A percentile compares a stretch with the other conserved stretches of the same genome.
Evolutionary conservation across 768 basidiomycete species (phyloP).

Genomic region (Pleurotus salmoneostramineus): DNA sequence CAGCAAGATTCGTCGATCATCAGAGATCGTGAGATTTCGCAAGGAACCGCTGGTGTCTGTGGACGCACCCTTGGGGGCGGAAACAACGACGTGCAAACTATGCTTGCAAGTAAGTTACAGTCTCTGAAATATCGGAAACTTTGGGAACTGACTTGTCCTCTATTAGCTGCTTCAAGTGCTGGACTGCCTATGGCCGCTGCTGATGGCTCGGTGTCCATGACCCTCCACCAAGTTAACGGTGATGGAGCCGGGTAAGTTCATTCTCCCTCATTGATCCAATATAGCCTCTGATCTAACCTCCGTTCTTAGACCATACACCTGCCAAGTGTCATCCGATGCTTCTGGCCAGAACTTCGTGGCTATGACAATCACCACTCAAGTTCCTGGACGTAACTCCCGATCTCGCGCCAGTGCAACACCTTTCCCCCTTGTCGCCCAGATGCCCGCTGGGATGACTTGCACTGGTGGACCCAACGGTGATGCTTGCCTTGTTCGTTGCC

Average conservation of each 20-base stretch:
- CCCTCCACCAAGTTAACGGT: slow-evolving; percentile 1
- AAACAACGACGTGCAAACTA: neutral
- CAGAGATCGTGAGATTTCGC: neutral
- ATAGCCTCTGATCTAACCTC: neutral
- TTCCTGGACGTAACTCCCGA: slow-evolving; percentile 2
- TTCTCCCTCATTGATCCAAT: neutral
- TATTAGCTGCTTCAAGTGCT: neutral
- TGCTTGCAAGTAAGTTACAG: neutral
- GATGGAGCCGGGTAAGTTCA: neutral
- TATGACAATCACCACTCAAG: slow-evolving; percentile 1
- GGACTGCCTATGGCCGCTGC: neutral
- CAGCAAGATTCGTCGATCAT: neutral
- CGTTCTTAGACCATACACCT: neutral
- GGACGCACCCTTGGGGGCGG: neutral
- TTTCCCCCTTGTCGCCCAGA: slow-evolving; percentile 6
- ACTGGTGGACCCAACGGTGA: slow-evolving; percentile 5
- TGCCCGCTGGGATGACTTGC: slow-evolving; percentile 7
- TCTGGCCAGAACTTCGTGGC: neutral
- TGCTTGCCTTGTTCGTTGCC: slow-evolving; percentile 7
- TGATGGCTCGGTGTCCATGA: neutral
- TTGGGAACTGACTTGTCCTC: neutral
- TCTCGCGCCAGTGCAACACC: neutral
- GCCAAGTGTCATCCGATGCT: neutral
- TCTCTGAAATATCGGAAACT: neutral
- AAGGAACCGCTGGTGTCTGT: neutral